These are phyloP conservation scores for Dothideomycetidae sp. DNA, from an alignment of 2,329 filamentous ascomycete species.

Conservation along the genomic window DNA sequence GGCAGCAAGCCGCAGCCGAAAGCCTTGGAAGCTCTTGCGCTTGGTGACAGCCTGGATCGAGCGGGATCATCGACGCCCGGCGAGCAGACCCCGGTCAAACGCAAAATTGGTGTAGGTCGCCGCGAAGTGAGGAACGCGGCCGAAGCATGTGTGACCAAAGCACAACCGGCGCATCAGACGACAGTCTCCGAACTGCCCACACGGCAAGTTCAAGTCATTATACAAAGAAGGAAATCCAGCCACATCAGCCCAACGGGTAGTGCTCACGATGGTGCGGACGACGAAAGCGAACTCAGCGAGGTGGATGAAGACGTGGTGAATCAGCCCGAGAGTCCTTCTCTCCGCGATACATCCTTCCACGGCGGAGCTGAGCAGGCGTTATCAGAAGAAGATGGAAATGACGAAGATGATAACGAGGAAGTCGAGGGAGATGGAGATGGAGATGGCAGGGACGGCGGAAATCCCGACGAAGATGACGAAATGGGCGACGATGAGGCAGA, in stretches of 20 bases:
- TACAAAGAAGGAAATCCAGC: slow-evolving; percentile 4
- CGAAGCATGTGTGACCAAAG: slow-evolving; percentile 38
- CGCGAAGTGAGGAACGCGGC: slow-evolving; percentile 45
- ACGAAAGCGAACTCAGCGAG: slow-evolving; percentile 42
- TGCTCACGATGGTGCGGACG: slow-evolving; percentile 38
- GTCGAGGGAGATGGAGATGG: slow-evolving; percentile 9
- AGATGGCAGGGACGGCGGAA: slow-evolving; percentile 3
- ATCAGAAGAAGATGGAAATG: not conserved
- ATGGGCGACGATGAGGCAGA: slow-evolving; percentile 9
- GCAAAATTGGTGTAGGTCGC: slow-evolving; percentile 45
- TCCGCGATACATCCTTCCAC: slow-evolving; percentile 5
- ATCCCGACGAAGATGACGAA: slow-evolving; percentile 13
- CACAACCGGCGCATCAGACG: slow-evolving; percentile 11
- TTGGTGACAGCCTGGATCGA: slow-evolving; percentile 7
- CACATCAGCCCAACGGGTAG: slow-evolving; percentile 42
- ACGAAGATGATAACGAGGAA: slow-evolving; percentile 4
- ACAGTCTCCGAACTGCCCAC: slow-evolving; percentile 5
- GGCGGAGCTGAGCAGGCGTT: slow-evolving; percentile 2
- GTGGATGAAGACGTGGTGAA: slow-evolving; percentile 28
- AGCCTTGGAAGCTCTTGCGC: not conserved
- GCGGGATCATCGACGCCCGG: slow-evolving; percentile 2
- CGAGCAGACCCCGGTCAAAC: slow-evolving; percentile 14
- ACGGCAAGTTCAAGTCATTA: slow-evolving; percentile 5
- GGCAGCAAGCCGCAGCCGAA: slow-evolving; percentile 11
- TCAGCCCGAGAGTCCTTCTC: slow-evolving; percentile 10